These are phyloP conservation scores for Phytophthora brassicae DNA, from an alignment of 352 stramenopile species.

Conservation along the genomic window DNA sequence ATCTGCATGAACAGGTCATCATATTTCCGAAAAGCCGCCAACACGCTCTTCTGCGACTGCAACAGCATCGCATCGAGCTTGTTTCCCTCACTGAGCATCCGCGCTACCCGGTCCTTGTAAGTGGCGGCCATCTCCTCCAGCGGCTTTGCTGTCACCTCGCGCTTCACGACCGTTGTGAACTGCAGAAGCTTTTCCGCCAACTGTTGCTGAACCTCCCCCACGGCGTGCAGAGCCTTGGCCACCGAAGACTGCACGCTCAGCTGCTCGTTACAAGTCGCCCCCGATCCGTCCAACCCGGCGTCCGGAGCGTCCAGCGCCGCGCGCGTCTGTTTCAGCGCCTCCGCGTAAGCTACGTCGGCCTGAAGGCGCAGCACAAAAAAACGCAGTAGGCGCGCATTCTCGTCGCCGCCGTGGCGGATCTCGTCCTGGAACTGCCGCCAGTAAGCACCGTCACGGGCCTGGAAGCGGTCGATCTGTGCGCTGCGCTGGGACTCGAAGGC, in stretches of 20 bases:
- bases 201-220: conserved; percentile 78
- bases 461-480: conserved; percentile 70
- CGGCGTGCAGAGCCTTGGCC: conserved; percentile 55
- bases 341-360: conserved; percentile 75
- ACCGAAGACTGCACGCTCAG: conserved; percentile 54
- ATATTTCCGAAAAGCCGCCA: conserved; percentile 61
- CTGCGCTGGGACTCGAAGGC: conserved; percentile 67
- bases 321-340: conserved; percentile 65
- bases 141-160: conserved; percentile 66
- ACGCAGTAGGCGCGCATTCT: conserved; percentile 62
- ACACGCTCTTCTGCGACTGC: conserved; percentile 55
- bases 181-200: conserved; percentile 76
- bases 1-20: conserved; percentile 62
- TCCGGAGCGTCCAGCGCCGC: conserved; percentile 47
- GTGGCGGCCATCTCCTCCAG: conserved; percentile 74
- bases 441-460: conserved; percentile 66
- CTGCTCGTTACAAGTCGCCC: conserved; percentile 8
- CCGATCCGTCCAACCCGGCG: background rate
- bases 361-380: conserved; percentile 73
- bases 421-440: conserved; percentile 83
- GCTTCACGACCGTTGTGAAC: conserved; percentile 69
- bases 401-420: conserved; percentile 59
- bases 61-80: conserved; percentile 56
- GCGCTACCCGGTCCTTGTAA: conserved; percentile 55
- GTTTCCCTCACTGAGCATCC: conserved; percentile 59